Base-by-base conservation (phyloP, 495 filamentous ascomycete species). In the Penicillium coprophilum region DNA sequence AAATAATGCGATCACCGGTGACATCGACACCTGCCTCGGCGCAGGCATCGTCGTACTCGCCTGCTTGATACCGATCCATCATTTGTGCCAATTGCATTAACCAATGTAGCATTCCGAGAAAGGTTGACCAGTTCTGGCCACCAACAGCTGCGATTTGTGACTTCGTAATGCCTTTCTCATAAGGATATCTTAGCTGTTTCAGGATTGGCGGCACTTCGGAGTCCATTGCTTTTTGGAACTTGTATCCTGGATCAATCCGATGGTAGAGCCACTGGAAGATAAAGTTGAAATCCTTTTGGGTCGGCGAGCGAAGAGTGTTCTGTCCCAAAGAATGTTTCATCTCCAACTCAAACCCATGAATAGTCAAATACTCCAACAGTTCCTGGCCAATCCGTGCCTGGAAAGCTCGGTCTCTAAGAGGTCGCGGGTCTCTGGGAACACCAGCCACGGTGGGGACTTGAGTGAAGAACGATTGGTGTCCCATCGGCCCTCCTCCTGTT, bases 241-340 rank as follows among this genome's bases (percentile, higher is more conserved):
- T 84, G 66, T 97, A 96, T 53, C 86, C 86, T 0, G 94, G 92
- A 66, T 99, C 94, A 56, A 99, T 91, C 40, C 90, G 87, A 61
- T 89, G 88, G 68, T 99, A 99, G 1, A 99, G 81, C 88, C 91
- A 99, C 71, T 97, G 91, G 70, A 99, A 99, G 72, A 97, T 92
- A 61, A 80, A 86, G 66, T 92, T 90, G 73, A 97, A 99, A 69
- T 99, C 94, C 66, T 97, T 99, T 63, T 96, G 91, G 4, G 92
- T 97, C n/a, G 94, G 95, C 36, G 87, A 92, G 47, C 87, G 90
- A 64, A 94, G 83, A 17, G 89, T 88, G 58, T 96, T 96, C 47
- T 90, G 86, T 3, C 88, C 86, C 28, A 99, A 77, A 28, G 86
- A 86, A 69, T 97, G 87, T 66, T 95, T 96, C 88, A 94, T 96